These are phyloP conservation scores for Debaryomyces psychrophilus DNA, from an alignment of 1,139 yeast species.

Conservation along the genomic window DNA sequence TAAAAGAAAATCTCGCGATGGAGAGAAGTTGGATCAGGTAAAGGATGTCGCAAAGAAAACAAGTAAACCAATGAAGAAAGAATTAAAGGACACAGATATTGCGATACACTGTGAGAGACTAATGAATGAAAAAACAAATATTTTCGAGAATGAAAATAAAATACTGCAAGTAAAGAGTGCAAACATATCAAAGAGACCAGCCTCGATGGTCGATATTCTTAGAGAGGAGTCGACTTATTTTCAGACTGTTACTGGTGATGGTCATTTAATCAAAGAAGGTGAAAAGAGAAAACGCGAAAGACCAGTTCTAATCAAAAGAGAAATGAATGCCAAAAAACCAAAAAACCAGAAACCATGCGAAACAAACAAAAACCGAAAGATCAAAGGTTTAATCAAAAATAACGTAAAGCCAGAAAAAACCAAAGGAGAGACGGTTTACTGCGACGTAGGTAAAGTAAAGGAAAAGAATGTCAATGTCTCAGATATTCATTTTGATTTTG, in stretches of 20 bases:
- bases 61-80: neutral
- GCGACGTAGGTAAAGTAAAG: neutral
- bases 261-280: constrained; percentile 32
- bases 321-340: neutral
- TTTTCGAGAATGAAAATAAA: neutral
- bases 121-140: neutral
- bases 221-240: constrained; percentile 38
- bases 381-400: neutral
- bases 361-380: neutral
- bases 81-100: neutral
- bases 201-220: constrained; percentile 14
- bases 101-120: neutral
- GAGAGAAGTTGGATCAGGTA: constrained; percentile 9
- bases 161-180: neutral
- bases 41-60: neutral
- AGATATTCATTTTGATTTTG: neutral
- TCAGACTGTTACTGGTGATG: constrained; percentile 44
- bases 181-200: constrained; percentile 9
- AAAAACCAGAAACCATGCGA: neutral
- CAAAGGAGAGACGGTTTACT: neutral
- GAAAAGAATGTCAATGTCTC: neutral
- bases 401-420: neutral
- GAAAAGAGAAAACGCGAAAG: constrained; percentile 34
- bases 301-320: neutral
- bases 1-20: constrained; percentile 15